phyloP scores from a whole-genome alignment of 768 basidiomycete species.

The Phylloporus sp. region DNA sequence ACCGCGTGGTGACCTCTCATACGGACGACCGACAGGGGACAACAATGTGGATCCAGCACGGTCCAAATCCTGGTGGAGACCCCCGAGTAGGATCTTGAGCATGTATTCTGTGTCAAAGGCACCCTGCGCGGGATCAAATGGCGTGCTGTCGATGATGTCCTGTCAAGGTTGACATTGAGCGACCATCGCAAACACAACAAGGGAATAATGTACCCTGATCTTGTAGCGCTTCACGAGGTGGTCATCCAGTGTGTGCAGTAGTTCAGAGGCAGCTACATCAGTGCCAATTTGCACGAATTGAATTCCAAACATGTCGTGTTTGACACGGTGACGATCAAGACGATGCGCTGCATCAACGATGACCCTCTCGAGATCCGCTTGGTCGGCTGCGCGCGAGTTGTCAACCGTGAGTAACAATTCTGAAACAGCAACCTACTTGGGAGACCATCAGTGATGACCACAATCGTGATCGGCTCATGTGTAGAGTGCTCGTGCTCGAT shows the following conservation, averaged over 20 bases:
- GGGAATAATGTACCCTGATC: constrained; percentile 23
- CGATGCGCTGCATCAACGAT: constrained; percentile 37
- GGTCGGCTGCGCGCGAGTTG: constrained; percentile 24
- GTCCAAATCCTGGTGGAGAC: constrained; percentile 20
- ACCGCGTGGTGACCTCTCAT: constrained; percentile 13
- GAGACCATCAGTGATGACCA: constrained; percentile 39
- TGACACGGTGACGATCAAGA: constrained; percentile 35
- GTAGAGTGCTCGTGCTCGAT: constrained; percentile 25
- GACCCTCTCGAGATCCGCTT: constrained; percentile 22
- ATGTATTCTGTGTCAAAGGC: constrained; percentile 33
- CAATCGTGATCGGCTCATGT: constrained; percentile 35
- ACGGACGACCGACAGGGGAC: constrained; percentile 2
- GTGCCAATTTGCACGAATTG: constrained; percentile 47
- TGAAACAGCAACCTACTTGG: constrained; percentile 31
- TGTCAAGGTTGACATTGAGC: constrained; percentile 13
- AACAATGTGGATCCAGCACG: constrained; percentile 8
- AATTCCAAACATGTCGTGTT: constrained; percentile 40
- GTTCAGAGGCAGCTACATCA: constrained; percentile 34
- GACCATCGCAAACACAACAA: not conserved
- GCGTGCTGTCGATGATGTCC: constrained; percentile 48
- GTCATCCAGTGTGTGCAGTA: constrained; percentile 40
- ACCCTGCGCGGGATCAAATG: constrained; percentile 31
- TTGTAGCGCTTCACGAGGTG: constrained; percentile 30
- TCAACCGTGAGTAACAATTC: not conserved
- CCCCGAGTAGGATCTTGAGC: constrained; percentile 33